phyloP scores from a whole-genome alignment of 352 stramenopile genomes.

The Aphanomyces cochlioides region DNA sequence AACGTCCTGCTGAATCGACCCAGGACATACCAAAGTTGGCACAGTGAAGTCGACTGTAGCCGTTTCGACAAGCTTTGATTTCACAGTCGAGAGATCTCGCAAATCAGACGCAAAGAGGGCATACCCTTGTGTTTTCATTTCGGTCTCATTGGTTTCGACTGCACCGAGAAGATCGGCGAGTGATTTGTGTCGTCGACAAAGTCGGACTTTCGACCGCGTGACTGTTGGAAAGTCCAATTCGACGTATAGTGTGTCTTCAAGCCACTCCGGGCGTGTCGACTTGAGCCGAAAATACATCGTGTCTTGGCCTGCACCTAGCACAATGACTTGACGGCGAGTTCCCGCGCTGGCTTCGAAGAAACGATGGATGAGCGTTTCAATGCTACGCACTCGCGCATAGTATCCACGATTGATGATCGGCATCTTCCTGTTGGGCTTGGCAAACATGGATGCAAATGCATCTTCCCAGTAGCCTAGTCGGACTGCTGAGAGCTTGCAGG shows the following conservation, averaged over 20 bases:
- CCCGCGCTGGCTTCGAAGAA: slow-evolving; percentile 45
- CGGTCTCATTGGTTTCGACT: slow-evolving; percentile 42
- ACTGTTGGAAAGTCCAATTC: slow-evolving; percentile 81
- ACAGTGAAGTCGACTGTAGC: slow-evolving; percentile 44
- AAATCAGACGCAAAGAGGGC: slow-evolving; percentile 77
- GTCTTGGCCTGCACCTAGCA: slow-evolving; percentile 74
- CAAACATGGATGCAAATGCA: slow-evolving; percentile 76
- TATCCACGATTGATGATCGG: slow-evolving; percentile 88
- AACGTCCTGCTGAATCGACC: neutral
- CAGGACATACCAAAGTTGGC: slow-evolving; percentile 6
- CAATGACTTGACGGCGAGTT: slow-evolving; percentile 59
- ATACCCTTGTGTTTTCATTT: slow-evolving; percentile 68
- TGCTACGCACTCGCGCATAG: slow-evolving; percentile 70
- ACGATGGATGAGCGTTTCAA: slow-evolving; percentile 64
- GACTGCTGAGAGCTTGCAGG: slow-evolving; percentile 83
- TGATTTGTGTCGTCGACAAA: slow-evolving; percentile 64
- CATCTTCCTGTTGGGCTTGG: slow-evolving; percentile 84
- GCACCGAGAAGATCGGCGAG: slow-evolving; percentile 50
- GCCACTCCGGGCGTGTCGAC: slow-evolving; percentile 42
- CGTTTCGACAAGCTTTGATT: slow-evolving; percentile 48
- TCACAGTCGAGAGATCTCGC: slow-evolving; percentile 51
- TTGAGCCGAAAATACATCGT: slow-evolving; percentile 83
- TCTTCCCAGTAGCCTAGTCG: slow-evolving; percentile 73
- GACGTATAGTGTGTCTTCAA: slow-evolving; percentile 45
- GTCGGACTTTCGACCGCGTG: slow-evolving; percentile 72